A percentile compares a stretch with the other conserved stretches of the same genome.
Conservation (phyloP, 2,329 filamentous ascomycete genomes). For the Beauveria varroae region DNA sequence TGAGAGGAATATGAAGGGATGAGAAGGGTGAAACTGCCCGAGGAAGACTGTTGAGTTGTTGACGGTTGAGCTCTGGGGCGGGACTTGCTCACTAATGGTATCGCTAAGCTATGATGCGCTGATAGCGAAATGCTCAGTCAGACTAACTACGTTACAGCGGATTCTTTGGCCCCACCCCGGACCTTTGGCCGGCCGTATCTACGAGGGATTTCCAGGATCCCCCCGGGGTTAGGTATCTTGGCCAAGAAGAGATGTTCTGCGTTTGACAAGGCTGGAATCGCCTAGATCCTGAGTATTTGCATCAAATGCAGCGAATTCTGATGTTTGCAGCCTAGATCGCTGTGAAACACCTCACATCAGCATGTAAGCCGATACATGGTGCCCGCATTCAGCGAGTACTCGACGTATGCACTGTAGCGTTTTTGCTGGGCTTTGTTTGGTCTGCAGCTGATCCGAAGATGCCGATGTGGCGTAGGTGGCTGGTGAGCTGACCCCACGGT, state of each 20-base stretch:
- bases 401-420: not conserved
- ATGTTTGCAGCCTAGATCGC: not conserved
- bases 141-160: slow-evolving; percentile 8
- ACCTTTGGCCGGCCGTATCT: slow-evolving; percentile 10
- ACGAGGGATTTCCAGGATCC: slow-evolving; percentile 12
- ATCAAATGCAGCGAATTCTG: not conserved
- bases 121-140: slow-evolving; percentile 11
- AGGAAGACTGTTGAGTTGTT: slow-evolving; percentile 6
- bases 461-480: slow-evolving; percentile 11
- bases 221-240: not conserved
- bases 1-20: not conserved
- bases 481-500: not conserved
- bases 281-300: not conserved
- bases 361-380: slow-evolving; percentile 4
- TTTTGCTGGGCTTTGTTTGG: not conserved
- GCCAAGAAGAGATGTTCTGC: not conserved
- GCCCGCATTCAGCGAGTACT: not conserved
- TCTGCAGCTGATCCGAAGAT: not conserved
- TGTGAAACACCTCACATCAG: slow-evolving; percentile 1
- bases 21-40: not conserved
- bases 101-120: slow-evolving; percentile 13
- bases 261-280: not conserved
- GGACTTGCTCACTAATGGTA: slow-evolving; percentile 11
- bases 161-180: slow-evolving; percentile 1
- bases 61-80: slow-evolving; percentile 3